Evolutionary conservation across 805 yeast species (phyloP), one percentile per base, ranked within the genome.

Genomic region (Komagataella phaffii): DNA sequence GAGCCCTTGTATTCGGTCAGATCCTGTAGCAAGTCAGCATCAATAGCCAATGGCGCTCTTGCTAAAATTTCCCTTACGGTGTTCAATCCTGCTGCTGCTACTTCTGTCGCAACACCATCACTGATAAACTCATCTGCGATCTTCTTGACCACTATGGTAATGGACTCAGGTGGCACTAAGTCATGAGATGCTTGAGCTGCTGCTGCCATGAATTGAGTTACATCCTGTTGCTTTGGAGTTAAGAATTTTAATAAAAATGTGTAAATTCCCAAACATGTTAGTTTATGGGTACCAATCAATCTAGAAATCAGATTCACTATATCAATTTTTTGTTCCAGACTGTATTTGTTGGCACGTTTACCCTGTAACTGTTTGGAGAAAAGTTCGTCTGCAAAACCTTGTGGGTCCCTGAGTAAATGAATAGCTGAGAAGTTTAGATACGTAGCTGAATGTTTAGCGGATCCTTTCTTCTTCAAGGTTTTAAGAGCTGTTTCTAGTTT

Each of bases 21-120:
- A 68, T 93, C 99, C 58, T 90, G 97, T 54, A 93, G 72, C 50
- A 93, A 71, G 1, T 90, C 80, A 51, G 85, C 83, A 51, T 89
- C 97, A 59, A 93, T 89, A 23, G 98, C 96, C 57, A 91, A 73
- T 14, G 99, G 97, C 8, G 95, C 95, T 73, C 99, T 83, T 1
- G 96, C 68, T 56, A 90, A 75, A 53, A 93, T 88, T 68, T 93
- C 99, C 59, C 98, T 76, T 54, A 91, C 91, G 3, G 98, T 87
- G 67, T 93, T 93, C 57, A 93, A 76, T 61, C 99, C 99, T 3
- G 98, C 98, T 51, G 97, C 89, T 4, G 97, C 97, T 51, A 90
- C 99, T 68, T 93, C 96, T 40, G 96, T 82, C 14, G 97, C 89
- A 45, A 93, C 99, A 75, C 99, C 99, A 63, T 93, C 98, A 58